Conservation (phyloP, 768 basidiomycete genomes). For the Termitomyces sp. region DNA sequence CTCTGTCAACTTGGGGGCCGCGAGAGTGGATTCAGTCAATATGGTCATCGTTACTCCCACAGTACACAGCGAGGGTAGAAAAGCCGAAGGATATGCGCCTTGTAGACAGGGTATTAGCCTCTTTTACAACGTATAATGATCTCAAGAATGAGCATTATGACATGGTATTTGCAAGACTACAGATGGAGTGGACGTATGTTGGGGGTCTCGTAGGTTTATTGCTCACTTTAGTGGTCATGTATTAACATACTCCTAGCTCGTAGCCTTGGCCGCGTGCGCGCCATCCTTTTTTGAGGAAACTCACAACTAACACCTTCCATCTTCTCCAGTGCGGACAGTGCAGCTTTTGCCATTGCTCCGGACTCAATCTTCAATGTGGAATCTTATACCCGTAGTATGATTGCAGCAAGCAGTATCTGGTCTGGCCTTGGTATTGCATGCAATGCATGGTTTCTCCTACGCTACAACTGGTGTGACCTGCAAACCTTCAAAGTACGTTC, state of each 20-base stretch:
- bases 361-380: slow-evolving; percentile 50
- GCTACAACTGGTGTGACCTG: slow-evolving; percentile 52
- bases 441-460: slow-evolving; percentile 64
- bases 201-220: slow-evolving; percentile 52
- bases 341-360: slow-evolving; percentile 61
- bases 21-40: slow-evolving; percentile 4
- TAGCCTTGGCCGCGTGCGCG: slow-evolving; percentile 56
- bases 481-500: slow-evolving; percentile 47
- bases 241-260: slow-evolving; percentile 34
- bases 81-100: slow-evolving; percentile 24
- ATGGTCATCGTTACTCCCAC: slow-evolving; percentile 26
- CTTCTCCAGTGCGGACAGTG: slow-evolving; percentile 41
- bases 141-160: slow-evolving; percentile 55
- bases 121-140: slow-evolving; percentile 56
- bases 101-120: slow-evolving; percentile 39
- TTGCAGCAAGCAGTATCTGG: slow-evolving; percentile 55
- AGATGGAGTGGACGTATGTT: slow-evolving; percentile 63
- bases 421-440: slow-evolving; percentile 64
- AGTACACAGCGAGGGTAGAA: slow-evolving; percentile 40
- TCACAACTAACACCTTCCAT: neutral
- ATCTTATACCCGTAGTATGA: slow-evolving; percentile 42
- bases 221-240: neutral
- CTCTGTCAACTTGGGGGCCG: neutral
- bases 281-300: neutral
- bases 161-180: slow-evolving; percentile 41